These are phyloP conservation scores for Colletotrichum camelliae DNA, from an alignment of 2,329 filamentous ascomycete genomes.

Conservation along the genomic window DNA sequence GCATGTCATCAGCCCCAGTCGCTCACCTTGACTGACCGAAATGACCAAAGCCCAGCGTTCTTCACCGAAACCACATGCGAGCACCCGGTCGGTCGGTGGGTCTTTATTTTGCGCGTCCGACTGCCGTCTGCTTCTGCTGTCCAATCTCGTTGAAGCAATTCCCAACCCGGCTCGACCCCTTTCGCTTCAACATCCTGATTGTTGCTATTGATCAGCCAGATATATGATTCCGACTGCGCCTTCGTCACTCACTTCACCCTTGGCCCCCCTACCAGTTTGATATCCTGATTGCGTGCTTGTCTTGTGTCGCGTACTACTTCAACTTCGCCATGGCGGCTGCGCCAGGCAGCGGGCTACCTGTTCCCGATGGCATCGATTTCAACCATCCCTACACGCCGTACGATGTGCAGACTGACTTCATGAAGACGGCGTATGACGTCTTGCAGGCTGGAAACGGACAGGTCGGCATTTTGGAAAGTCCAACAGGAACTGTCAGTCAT, in stretches of 20 bases:
- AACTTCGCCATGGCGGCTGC: neutral
- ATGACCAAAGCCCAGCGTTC: neutral
- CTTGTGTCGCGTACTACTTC: neutral
- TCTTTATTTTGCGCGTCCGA: neutral
- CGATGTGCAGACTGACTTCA: constrained; percentile 85
- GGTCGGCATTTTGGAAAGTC: constrained; percentile 88
- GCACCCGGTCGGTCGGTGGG: neutral
- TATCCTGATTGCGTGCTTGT: neutral
- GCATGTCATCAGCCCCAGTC: neutral
- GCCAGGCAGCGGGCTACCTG: constrained; percentile 25
- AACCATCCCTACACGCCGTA: constrained; percentile 90
- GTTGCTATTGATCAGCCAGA: neutral
- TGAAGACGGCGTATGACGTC: constrained; percentile 81
- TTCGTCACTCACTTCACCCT: neutral
- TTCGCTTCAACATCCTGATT: neutral
- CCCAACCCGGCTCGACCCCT: neutral
- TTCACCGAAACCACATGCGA: neutral
- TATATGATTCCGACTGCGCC: neutral
- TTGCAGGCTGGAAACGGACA: constrained; percentile 74
- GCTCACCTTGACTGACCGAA: neutral
- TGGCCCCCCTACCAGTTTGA: neutral
- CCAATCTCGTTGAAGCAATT: neutral
- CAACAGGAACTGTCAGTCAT: constrained; percentile 74
- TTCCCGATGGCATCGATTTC: constrained; percentile 61
- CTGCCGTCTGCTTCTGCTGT: neutral